phyloP scores from a whole-genome alignment of 2,329 filamentous ascomycete species.

The Penicillium sp. region DNA sequence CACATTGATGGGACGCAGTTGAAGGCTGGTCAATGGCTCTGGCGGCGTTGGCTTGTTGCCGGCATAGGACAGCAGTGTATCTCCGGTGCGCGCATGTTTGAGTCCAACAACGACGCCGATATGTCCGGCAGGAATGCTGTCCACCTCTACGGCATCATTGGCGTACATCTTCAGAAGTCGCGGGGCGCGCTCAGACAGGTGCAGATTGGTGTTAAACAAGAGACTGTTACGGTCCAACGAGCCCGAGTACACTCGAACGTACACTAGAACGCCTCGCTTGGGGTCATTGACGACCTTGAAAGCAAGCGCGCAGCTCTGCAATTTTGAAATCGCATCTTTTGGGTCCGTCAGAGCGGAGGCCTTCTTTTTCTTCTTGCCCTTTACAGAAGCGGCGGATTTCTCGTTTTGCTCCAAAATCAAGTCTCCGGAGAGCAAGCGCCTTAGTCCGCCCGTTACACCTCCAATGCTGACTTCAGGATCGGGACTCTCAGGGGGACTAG shows the following conservation, averaged over 20 bases:
- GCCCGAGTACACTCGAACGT: conserved; percentile 87
- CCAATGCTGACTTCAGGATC: conserved; percentile 71
- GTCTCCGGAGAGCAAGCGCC: conserved; percentile 44
- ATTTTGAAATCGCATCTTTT: conserved; percentile 47
- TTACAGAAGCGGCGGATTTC: conserved; percentile 26
- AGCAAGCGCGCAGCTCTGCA: conserved; percentile 63
- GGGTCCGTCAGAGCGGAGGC: conserved; percentile 42
- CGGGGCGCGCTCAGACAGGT: conserved; percentile 70
- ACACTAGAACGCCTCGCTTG: conserved; percentile 79
- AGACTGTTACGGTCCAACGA: conserved; percentile 65
- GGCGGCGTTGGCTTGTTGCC: conserved; percentile 60
- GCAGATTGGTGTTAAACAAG: conserved; percentile 82
- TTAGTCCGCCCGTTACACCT: conserved; percentile 49
- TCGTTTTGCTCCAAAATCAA: conserved; percentile 34
- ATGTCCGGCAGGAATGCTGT: conserved; percentile 73
- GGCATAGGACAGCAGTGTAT: conserved; percentile 75
- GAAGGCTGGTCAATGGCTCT: conserved; percentile 63
- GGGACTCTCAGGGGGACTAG: conserved; percentile 72
- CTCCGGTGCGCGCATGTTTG: conserved; percentile 86
- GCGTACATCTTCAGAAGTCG: conserved; percentile 86
- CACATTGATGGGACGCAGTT: conserved; percentile 80
- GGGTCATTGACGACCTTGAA: conserved; percentile 95
- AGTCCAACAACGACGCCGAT: conserved; percentile 90
- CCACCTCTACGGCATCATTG: conserved; percentile 76
- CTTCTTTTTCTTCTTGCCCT: conserved; percentile 42